A percentile compares a stretch with the other conserved stretches of the same genome.
phyloP scores from a whole-genome alignment of 768 basidiomycete genomes.

The Boletus rubropictus region DNA sequence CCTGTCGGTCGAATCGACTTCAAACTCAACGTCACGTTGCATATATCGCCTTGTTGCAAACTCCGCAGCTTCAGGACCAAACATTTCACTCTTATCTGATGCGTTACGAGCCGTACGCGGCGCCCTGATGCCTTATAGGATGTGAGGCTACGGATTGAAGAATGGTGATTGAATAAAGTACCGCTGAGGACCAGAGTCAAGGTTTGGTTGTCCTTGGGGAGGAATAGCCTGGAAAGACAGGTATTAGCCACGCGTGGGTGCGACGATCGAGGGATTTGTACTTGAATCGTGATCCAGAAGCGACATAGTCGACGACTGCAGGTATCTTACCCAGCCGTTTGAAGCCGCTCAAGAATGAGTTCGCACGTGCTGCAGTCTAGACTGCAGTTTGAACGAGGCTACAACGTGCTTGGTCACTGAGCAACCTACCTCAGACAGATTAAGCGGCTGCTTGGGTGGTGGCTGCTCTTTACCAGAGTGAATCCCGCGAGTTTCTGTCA shows the following conservation, averaged over 20 bases:
- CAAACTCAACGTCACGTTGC: conserved; percentile 94
- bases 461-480: conserved; percentile 90
- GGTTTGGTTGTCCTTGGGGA: conserved; percentile 90
- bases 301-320: conserved; percentile 89
- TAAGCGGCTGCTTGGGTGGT: conserved; percentile 73
- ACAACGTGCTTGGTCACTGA: not conserved
- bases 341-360: conserved; percentile 84
- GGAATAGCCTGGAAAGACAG: conserved; percentile 51
- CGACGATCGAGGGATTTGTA: conserved; percentile 27
- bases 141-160: conserved; percentile 4
- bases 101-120: conserved; percentile 78
- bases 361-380: conserved; percentile 69
- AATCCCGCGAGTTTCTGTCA: conserved; percentile 71
- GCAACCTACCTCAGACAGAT: conserved; percentile 77
- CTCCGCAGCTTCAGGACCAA: conserved; percentile 73
- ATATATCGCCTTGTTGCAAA: conserved; percentile 77
- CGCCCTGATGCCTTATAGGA: conserved; percentile 72
- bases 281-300: conserved; percentile 96
- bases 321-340: conserved; percentile 81
- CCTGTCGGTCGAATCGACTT: conserved; percentile 87
- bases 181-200: conserved; percentile 89
- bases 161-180: conserved; percentile 20
- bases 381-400: conserved; percentile 1
- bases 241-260: not conserved
- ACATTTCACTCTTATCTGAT: conserved; percentile 87